Base-by-base conservation (phyloP, 2,329 filamentous ascomycete genomes). In the Ploettnerulaceae sp. region DNA sequence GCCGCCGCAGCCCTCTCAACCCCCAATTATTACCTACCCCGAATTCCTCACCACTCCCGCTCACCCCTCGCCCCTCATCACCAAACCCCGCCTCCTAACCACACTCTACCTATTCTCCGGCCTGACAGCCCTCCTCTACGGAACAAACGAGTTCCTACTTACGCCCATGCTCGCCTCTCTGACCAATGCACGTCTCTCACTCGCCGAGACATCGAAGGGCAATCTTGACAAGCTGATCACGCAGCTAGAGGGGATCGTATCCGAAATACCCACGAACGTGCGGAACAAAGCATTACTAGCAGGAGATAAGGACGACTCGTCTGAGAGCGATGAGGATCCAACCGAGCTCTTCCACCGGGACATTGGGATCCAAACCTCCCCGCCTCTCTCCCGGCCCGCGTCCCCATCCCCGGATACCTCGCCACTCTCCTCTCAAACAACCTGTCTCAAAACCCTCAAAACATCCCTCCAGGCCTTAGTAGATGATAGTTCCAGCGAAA, bases 271-370 rank as follows among this genome's bases (percentile, higher is more conserved):
- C 4, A 53, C 63, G 8, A 60, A 47, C 54, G 33, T 44, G 7
- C 36, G 7, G 15, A 21, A 38, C 9, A 51, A 52, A 43, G 41
- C 34, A 34, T 69, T 49, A 57, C 11, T n/a, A 4, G 22, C 59
- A 24, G 47, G 58, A 1, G 59, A 60, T 6, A 62, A 65, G 22
- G 61, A 63, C 9, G 68, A 70, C 2, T 55, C 53, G 7, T 55
- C 54, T 8, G 65, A 64, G n/a, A 74, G 70, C 58, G 74, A 73
- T 20, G 76, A 77, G 51, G 81, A 84, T 57, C 86, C 87, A 1
- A 81, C 83, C 1, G 86, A 91, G 65, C 76, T 90, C 52, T 93
- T 88, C 67, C 86, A 90, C 64, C 79, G 86, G 35, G 87, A 93
- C 61, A 76, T 88, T 49, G 86, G 85, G 53, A 86, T 86, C 1